Conservation (phyloP, 202 grass and related monocot species). For the Panicum virgatum region DNA sequence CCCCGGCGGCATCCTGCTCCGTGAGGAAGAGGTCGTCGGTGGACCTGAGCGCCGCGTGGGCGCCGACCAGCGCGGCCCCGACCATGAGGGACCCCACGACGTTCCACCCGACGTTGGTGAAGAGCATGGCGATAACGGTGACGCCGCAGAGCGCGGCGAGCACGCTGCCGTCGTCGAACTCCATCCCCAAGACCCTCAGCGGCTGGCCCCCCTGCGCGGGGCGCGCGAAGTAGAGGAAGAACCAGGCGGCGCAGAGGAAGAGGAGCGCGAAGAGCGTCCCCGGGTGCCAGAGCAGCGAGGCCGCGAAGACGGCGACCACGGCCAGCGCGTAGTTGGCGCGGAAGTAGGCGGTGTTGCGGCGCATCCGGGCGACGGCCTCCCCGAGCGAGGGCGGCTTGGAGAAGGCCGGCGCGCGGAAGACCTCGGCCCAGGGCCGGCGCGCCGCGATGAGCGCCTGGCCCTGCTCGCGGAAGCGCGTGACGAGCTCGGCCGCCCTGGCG, state of each 20-base stretch:
- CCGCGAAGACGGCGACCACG: slow-evolving; percentile 48
- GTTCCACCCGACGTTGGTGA: slow-evolving; percentile 81
- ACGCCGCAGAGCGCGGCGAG: slow-evolving; percentile 60
- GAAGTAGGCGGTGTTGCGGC: slow-evolving; percentile 84
- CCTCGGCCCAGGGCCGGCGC: slow-evolving; percentile 78
- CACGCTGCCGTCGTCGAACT: slow-evolving; percentile 86
- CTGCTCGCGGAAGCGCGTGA: slow-evolving; percentile 80
- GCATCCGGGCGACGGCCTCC: slow-evolving; percentile 55
- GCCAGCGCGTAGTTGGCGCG: slow-evolving; percentile 77
- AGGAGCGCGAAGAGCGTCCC: slow-evolving; percentile 69
- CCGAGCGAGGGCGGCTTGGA: slow-evolving; percentile 57
- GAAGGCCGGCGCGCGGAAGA: slow-evolving; percentile 66
- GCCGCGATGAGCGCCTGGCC: slow-evolving; percentile 74
- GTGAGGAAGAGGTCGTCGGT: slow-evolving; percentile 88
- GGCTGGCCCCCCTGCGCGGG: slow-evolving; percentile 46
- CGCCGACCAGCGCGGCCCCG: slow-evolving; percentile 47
- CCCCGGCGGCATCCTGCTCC: slow-evolving; percentile 67
- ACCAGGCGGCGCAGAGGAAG: slow-evolving; percentile 78
- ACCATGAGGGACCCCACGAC: slow-evolving; percentile 62
- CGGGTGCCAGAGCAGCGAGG: slow-evolving; percentile 81
- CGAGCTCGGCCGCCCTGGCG: slow-evolving; percentile 58
- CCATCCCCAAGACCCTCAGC: slow-evolving; percentile 58
- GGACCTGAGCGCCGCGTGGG: slow-evolving; percentile 62
- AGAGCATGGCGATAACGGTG: slow-evolving; percentile 78
- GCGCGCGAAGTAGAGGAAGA: slow-evolving; percentile 95